Evolutionary conservation across 805 yeast species (phyloP).

Genomic region (Limtongia smithiae): DNA sequence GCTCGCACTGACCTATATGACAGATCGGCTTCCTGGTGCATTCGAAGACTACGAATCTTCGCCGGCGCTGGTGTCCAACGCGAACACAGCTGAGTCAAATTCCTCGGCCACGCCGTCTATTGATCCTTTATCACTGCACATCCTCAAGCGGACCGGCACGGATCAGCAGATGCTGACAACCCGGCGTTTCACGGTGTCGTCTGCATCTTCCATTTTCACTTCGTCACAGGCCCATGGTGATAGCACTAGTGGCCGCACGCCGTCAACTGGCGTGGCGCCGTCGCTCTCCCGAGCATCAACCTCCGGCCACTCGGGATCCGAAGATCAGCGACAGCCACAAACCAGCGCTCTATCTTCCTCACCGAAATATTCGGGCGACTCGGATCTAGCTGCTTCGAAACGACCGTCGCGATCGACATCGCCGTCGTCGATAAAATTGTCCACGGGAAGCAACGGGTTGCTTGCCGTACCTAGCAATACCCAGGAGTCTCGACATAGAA

Average conservation of each 20-base stretch:
- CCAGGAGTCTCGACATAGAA: no score
- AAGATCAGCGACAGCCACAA: background rate
- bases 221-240: background rate
- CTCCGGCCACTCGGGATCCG: background rate
- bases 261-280: background rate
- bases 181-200: constrained; percentile 1
- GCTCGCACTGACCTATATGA: background rate
- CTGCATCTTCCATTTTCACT: background rate
- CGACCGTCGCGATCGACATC: background rate
- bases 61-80: background rate
- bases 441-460: background rate
- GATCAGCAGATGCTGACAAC: constrained; percentile 1
- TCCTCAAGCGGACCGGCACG: constrained; percentile 22
- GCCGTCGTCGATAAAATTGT: background rate
- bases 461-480: no score
- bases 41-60: constrained; percentile 2
- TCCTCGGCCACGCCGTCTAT: constrained; percentile 3
- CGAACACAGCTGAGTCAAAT: background rate
- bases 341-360: background rate
- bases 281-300: background rate
- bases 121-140: constrained; percentile 24
- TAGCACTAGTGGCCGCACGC: background rate
- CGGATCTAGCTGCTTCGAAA: background rate
- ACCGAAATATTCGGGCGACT: background rate
- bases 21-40: constrained; percentile 4